phyloP scores from a whole-genome alignment of 2,329 filamentous ascomycete species.

The Bipolaris oryzae region DNA sequence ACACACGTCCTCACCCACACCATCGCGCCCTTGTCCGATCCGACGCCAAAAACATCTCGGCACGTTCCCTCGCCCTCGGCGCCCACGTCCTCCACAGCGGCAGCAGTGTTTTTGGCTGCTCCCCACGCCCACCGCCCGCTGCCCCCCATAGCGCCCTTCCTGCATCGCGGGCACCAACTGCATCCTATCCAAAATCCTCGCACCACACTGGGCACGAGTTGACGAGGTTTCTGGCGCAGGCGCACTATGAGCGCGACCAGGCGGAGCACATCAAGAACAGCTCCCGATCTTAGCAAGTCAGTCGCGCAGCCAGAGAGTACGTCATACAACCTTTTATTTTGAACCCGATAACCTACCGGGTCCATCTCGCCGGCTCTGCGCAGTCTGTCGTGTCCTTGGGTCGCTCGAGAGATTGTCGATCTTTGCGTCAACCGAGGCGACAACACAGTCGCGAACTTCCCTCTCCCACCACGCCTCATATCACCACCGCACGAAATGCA shows the following conservation, averaged over 20 bases:
- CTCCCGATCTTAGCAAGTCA: constrained; percentile 32
- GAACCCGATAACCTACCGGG: background rate
- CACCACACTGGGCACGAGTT: constrained; percentile 33
- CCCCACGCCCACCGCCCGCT: constrained; percentile 28
- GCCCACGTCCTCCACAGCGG: constrained; percentile 28
- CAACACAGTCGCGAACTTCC: constrained; percentile 18
- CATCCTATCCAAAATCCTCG: constrained; percentile 5
- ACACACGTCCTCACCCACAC: constrained; percentile 4
- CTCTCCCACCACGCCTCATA: constrained; percentile 8
- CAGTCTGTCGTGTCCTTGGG: background rate
- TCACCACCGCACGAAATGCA: background rate
- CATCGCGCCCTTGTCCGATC: constrained; percentile 10
- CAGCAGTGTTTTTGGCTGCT: constrained; percentile 38
- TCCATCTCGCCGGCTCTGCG: background rate
- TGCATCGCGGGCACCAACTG: constrained; percentile 24
- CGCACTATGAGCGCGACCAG: constrained; percentile 51
- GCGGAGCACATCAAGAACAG: constrained; percentile 46
- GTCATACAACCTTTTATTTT: constrained; percentile 11
- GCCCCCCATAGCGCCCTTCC: constrained; percentile 18
- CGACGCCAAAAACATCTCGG: constrained; percentile 20
- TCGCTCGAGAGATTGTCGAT: constrained; percentile 9
- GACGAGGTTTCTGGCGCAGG: constrained; percentile 38
- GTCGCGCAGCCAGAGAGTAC: constrained; percentile 29
- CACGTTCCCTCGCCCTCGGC: constrained; percentile 27
- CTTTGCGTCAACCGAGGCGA: constrained; percentile 30